These are phyloP conservation scores for Podaxis sp. DNA, from an alignment of 768 basidiomycete genomes.

Conservation along the genomic window DNA sequence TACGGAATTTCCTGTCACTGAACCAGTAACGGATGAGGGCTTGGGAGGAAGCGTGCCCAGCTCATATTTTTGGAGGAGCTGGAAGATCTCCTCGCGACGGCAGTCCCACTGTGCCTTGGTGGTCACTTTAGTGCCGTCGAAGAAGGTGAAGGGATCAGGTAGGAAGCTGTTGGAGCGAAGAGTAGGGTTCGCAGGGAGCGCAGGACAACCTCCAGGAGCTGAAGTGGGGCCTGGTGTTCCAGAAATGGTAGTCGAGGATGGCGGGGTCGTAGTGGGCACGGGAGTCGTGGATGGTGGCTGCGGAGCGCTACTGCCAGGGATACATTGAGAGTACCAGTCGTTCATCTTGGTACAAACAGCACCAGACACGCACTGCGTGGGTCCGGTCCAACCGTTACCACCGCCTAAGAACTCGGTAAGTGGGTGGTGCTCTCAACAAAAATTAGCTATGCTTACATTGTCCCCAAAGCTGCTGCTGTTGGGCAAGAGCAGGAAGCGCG, in stretches of 20 bases:
- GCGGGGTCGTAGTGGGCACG: slow-evolving; percentile 18
- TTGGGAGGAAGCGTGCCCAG: slow-evolving; percentile 48
- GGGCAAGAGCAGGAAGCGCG: slow-evolving; percentile 28
- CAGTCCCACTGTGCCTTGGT: slow-evolving; percentile 52
- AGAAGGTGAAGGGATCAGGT: slow-evolving; percentile 56
- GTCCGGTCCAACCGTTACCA: slow-evolving; percentile 36
- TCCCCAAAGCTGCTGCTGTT: slow-evolving; percentile 24
- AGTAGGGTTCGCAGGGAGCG: slow-evolving; percentile 29
- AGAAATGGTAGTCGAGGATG: slow-evolving; percentile 22
- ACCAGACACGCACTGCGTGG: slow-evolving; percentile 34
- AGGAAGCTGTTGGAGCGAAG: slow-evolving; percentile 41
- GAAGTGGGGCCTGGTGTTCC: slow-evolving; percentile 12
- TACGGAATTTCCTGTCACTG: slow-evolving; percentile 44
- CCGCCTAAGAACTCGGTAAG: slow-evolving; percentile 28
- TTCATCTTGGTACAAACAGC: slow-evolving; percentile 30
- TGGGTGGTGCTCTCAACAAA: neutral
- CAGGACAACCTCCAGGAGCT: slow-evolving; percentile 25
- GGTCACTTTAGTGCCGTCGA: slow-evolving; percentile 39
- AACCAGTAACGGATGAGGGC: slow-evolving; percentile 45
- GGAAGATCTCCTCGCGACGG: slow-evolving; percentile 46
- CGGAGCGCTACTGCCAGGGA: slow-evolving; percentile 22
- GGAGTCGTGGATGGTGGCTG: slow-evolving; percentile 17
- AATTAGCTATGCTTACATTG: slow-evolving; percentile 27
- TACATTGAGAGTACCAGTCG: slow-evolving; percentile 36
- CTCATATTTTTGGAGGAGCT: slow-evolving; percentile 54